These are phyloP conservation scores for Pascua guehoae DNA, from an alignment of 1,284 basidiomycete genomes.

Conservation along the genomic window DNA sequence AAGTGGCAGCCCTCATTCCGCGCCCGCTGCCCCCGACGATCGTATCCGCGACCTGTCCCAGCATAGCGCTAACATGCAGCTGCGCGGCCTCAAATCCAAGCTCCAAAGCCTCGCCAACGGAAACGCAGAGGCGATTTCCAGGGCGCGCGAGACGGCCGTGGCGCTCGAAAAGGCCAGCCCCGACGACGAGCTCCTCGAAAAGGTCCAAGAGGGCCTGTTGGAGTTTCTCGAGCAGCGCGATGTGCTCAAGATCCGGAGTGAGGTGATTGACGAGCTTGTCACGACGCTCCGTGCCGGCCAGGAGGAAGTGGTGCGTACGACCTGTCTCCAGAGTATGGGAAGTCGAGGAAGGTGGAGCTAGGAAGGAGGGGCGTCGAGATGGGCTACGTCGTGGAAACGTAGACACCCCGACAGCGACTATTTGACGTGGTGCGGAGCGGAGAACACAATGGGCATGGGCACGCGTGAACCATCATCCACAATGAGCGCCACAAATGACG, in stretches of 20 bases:
- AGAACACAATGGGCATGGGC: constrained; percentile 18
- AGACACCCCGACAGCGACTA: too few relatives aligned
- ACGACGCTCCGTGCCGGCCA: constrained; percentile 57
- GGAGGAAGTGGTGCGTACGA: constrained; percentile 57
- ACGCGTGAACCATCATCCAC: too few relatives aligned
- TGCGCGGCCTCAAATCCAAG: constrained; percentile 12
- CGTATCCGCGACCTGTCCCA: background rate
- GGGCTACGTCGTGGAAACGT: background rate
- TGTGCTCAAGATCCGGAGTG: constrained; percentile 21
- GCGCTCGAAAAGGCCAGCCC: constrained; percentile 26
- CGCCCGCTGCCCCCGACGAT: background rate
- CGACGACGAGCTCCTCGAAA: constrained; percentile 20
- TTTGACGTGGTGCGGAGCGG: too few relatives aligned
- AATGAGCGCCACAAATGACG: too few relatives aligned
- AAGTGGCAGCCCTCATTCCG: too few relatives aligned
- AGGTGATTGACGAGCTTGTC: constrained; percentile 57
- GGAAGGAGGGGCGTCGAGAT: constrained; percentile 21
- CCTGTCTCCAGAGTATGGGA: constrained; percentile 9
- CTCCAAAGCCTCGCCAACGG: constrained; percentile 13
- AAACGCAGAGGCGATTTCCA: constrained; percentile 21
- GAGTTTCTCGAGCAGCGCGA: constrained; percentile 4
- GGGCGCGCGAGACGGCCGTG: constrained; percentile 16
- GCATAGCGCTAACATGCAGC: background rate
- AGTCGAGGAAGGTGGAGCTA: constrained; percentile 10
- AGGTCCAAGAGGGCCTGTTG: constrained; percentile 8